A percentile compares a stretch with the other conserved stretches of the same genome.
phyloP scores from a whole-genome alignment of 768 basidiomycete species.

The Lactarius sp. region DNA sequence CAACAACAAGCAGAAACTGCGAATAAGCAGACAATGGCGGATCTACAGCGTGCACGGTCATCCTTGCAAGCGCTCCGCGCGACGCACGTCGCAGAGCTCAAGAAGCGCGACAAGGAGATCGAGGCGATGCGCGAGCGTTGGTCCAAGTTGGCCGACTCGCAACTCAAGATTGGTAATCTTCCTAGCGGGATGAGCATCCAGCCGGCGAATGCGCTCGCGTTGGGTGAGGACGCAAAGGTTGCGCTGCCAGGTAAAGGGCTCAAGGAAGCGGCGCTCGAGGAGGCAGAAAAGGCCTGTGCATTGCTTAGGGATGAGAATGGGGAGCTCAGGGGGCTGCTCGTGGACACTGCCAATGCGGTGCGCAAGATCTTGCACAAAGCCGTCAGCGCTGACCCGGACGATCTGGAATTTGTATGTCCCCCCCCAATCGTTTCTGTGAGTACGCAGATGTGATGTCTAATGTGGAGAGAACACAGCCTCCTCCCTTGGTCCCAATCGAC shows the following conservation, averaged over 20 bases:
- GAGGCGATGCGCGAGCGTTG: slow-evolving; percentile 73
- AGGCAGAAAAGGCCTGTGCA: slow-evolving; percentile 63
- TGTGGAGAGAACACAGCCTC: slow-evolving; percentile 23
- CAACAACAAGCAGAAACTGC: slow-evolving; percentile 56
- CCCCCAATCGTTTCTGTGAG: slow-evolving; percentile 20
- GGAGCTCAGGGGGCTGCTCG: slow-evolving; percentile 51
- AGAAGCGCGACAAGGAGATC: slow-evolving; percentile 76
- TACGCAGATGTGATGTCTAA: background rate
- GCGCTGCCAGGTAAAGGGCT: slow-evolving; percentile 49
- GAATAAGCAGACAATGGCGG: slow-evolving; percentile 65
- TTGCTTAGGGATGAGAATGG: slow-evolving; percentile 63
- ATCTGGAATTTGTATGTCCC: slow-evolving; percentile 45
- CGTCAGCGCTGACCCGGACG: slow-evolving; percentile 35
- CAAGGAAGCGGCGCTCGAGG: slow-evolving; percentile 63
- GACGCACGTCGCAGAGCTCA: slow-evolving; percentile 59
- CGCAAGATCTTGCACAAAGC: slow-evolving; percentile 51
- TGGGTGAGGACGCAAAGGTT: slow-evolving; percentile 34
- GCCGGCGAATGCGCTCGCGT: slow-evolving; percentile 47
- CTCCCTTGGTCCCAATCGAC: slow-evolving; percentile 24
- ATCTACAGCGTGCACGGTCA: slow-evolving; percentile 69
- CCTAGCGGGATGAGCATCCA: slow-evolving; percentile 37
- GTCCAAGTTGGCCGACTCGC: slow-evolving; percentile 64
- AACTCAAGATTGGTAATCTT: slow-evolving; percentile 48
- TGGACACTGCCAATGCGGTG: slow-evolving; percentile 62
- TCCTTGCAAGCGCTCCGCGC: slow-evolving; percentile 59